phyloP scores from a whole-genome alignment of 352 stramenopile species.

The Poterioochromonas sp. region DNA sequence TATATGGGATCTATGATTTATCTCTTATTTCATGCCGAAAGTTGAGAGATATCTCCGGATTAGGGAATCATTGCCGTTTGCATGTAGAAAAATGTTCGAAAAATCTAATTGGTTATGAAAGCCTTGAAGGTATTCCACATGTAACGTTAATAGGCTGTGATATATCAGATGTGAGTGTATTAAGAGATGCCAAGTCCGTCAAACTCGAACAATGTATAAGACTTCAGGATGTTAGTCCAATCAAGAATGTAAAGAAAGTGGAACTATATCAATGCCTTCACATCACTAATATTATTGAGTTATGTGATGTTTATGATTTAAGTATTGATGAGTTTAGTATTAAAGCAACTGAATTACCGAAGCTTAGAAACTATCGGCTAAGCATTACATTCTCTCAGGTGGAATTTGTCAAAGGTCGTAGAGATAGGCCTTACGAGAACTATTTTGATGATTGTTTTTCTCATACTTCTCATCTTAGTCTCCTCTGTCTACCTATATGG shows the following conservation, averaged over 20 bases:
- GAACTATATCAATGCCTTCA: neutral
- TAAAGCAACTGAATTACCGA: no score
- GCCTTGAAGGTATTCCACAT: neutral
- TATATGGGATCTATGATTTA: conserved; percentile 2
- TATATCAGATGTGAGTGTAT: conserved; percentile 8
- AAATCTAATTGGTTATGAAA: neutral
- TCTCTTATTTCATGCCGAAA: neutral
- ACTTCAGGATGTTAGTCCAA: neutral
- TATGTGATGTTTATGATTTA: neutral
- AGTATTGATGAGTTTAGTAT: no score
- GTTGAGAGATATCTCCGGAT: neutral
- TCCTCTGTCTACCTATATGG: no score
- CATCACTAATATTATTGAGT: neutral
- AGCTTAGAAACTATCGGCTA: no score
- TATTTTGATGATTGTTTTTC: no score
- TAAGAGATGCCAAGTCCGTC: neutral
- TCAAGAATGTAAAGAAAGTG: conserved; percentile 5
- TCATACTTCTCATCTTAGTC: no score
- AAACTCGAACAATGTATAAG: neutral
- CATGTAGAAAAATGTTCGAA: neutral
- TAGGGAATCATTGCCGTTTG: neutral
- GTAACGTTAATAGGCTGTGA: neutral
- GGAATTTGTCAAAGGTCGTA: no score
- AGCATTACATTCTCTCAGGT: no score
- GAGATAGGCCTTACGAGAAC: no score